A percentile compares a stretch with the other conserved stretches of the same genome.
phyloP scores from a whole-genome alignment of 2,329 filamentous ascomycete species.

The Talaromyces amestolkiae region DNA sequence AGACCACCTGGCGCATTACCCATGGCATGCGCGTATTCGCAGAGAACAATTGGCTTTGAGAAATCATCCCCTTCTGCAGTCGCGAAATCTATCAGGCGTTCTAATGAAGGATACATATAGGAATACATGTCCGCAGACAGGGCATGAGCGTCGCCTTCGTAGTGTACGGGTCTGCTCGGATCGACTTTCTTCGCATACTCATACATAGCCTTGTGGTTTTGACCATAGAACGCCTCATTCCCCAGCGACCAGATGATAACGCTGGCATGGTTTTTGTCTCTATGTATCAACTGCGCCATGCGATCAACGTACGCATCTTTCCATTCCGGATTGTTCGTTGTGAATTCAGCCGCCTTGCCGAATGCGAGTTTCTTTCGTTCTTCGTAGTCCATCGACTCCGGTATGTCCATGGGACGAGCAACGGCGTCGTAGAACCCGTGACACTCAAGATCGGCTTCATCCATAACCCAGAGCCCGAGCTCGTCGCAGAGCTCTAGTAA shows the following conservation, averaged over 20 bases:
- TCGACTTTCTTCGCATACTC: conserved; percentile 60
- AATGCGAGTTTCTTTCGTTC: conserved; percentile 57
- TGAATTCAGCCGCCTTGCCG: conserved; percentile 27
- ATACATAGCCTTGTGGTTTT: conserved; percentile 67
- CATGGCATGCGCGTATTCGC: conserved; percentile 63
- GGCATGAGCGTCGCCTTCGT: conserved; percentile 63
- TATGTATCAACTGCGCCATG: conserved; percentile 60
- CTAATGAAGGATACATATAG: not conserved
- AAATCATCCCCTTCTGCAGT: conserved; percentile 43
- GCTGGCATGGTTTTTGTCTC: conserved; percentile 70
- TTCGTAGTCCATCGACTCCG: conserved; percentile 58
- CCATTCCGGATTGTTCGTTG: conserved; percentile 34
- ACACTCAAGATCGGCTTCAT: conserved; percentile 39
- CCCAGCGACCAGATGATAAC: conserved; percentile 72
- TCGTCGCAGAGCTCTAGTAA: conserved; percentile 35
- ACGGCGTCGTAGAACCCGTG: conserved; percentile 37
- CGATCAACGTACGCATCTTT: conserved; percentile 66
- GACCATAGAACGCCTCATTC: conserved; percentile 70
- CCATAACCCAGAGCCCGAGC: conserved; percentile 38
- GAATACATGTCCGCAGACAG: conserved; percentile 64
- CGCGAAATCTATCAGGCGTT: not conserved
- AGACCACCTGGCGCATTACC: conserved; percentile 70
- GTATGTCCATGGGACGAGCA: conserved; percentile 52
- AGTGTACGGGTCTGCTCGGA: conserved; percentile 60
- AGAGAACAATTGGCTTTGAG: conserved; percentile 43